phyloP scores from a whole-genome alignment of 1,284 basidiomycete genomes.

The Moesziomyces parantarcticus region DNA sequence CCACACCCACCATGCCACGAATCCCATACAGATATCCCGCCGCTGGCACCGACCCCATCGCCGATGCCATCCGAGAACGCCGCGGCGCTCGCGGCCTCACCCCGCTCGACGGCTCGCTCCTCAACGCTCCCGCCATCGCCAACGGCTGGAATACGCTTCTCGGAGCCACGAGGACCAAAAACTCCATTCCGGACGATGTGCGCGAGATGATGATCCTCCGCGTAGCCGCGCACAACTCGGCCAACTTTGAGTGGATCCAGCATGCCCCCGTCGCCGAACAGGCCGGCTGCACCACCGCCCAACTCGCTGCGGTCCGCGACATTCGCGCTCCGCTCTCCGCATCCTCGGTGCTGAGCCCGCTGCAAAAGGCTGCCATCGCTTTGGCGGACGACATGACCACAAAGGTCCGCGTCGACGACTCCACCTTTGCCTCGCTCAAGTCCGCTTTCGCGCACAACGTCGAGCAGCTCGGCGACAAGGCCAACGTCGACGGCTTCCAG shows the following conservation, averaged over 20 bases:
- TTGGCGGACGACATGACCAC: conserved; percentile 69
- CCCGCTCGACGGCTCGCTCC: conserved; percentile 68
- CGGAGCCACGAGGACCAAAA: conserved; percentile 68
- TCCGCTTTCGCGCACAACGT: conserved; percentile 59
- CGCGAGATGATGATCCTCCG: conserved; percentile 70
- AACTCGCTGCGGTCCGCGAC: conserved; percentile 68
- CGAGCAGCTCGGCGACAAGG: conserved; percentile 53
- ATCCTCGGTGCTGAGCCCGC: conserved; percentile 35
- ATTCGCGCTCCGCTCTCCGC: conserved; percentile 36
- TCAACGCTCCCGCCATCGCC: conserved; percentile 67
- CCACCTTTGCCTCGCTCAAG: conserved; percentile 37
- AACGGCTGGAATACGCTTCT: conserved; percentile 70
- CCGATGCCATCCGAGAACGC: conserved; percentile 69
- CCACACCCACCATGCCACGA: conserved; percentile 54
- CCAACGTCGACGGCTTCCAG: conserved; percentile 56
- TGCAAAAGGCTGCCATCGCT: conserved; percentile 65
- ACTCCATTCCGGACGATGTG: conserved; percentile 69
- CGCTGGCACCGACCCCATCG: conserved; percentile 65
- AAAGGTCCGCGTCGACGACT: conserved; percentile 40
- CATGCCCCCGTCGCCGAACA: conserved; percentile 68
- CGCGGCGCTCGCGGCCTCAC: conserved; percentile 69
- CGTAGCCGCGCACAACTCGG: conserved; percentile 69
- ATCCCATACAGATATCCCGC: conserved; percentile 67
- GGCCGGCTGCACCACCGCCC: conserved; percentile 68
- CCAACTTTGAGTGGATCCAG: conserved; percentile 70